Percentiles rank a stretch among this genome's conserved stretches.
These are phyloP conservation scores for Nannochloropsis gaditana DNA, from an alignment of 108 stramenopile species.

Conservation along the genomic window DNA sequence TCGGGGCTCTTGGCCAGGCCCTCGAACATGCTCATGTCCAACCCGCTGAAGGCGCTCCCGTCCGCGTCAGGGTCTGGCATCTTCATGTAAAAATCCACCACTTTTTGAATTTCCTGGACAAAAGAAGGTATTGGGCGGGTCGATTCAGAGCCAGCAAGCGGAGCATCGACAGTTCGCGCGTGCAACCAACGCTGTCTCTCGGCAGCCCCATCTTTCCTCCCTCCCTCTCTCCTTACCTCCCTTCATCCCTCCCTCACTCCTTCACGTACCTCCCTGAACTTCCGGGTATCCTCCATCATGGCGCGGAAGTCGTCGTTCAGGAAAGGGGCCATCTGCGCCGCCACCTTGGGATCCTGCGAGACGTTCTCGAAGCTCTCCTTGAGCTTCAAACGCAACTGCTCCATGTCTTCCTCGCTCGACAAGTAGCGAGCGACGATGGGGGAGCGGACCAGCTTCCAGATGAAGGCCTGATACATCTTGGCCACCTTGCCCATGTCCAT, in stretches of 20 bases:
- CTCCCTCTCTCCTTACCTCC: not conserved
- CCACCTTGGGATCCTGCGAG: conserved; percentile 17
- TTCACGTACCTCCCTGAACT: not conserved
- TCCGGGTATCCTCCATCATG: conserved; percentile 19
- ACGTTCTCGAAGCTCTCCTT: conserved; percentile 16
- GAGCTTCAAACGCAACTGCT: not conserved
- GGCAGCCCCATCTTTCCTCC: not conserved
- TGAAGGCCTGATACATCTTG: conserved; percentile 15
- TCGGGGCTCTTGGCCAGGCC: conserved; percentile 9
- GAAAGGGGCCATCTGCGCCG: conserved; percentile 8
- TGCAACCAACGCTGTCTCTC: not conserved
- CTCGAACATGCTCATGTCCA: not conserved
- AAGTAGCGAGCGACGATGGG: not conserved
- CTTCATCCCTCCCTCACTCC: not conserved
- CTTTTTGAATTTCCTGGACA: conserved; percentile 10
- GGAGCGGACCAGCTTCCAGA: conserved; percentile 14
- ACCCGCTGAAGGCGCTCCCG: not conserved
- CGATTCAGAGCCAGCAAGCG: not conserved
- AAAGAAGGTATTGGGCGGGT: not conserved
- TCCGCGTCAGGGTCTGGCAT: conserved; percentile 16
- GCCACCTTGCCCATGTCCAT: conserved; percentile 19
- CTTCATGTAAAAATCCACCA: conserved; percentile 16
- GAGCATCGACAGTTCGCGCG: not conserved
- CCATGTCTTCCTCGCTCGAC: not conserved
- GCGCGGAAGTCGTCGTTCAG: conserved; percentile 7